A percentile compares a stretch with the other conserved stretches of the same genome.
Evolutionary conservation across 2,329 filamentous ascomycete genomes (phyloP).

Genomic region (Calonectria pauciramosa): DNA sequence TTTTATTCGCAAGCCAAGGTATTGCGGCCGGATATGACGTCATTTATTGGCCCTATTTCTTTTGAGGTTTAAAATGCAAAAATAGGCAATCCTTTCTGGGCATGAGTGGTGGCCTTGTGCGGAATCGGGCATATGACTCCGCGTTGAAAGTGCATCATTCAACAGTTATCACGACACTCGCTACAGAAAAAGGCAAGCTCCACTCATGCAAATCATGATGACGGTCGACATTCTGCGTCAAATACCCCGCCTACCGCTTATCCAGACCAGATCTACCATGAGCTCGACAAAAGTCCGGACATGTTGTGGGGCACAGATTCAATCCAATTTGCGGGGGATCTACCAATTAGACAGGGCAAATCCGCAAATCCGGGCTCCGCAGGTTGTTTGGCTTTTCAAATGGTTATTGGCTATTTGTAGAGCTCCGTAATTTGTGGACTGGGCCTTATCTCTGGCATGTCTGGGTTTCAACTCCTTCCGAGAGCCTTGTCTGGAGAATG

Average conservation of each 20-base stretch:
- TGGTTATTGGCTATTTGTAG: neutral
- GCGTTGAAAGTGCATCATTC: neutral
- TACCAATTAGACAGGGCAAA: neutral
- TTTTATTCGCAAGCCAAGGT: neutral
- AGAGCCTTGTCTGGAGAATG: neutral
- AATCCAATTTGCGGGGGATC: neutral
- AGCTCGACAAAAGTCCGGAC: neutral
- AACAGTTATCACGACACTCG: neutral
- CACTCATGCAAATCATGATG: neutral
- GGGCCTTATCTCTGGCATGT: too few relatives aligned
- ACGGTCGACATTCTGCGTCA: neutral
- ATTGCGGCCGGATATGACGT: neutral
- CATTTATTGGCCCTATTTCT: neutral
- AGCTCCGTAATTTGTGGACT: neutral
- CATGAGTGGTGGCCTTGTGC: neutral
- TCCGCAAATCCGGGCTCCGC: neutral
- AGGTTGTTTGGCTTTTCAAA: neutral
- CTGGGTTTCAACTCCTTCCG: neutral
- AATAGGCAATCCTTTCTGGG: neutral
- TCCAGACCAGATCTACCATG: neutral
- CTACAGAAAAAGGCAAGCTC: neutral
- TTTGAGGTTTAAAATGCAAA: neutral
- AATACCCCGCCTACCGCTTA: neutral
- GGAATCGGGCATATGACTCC: neutral
- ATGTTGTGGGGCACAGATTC: neutral